phyloP scores from a whole-genome alignment of 176 grass and related monocot species.

The Raddia distichophylla region DNA sequence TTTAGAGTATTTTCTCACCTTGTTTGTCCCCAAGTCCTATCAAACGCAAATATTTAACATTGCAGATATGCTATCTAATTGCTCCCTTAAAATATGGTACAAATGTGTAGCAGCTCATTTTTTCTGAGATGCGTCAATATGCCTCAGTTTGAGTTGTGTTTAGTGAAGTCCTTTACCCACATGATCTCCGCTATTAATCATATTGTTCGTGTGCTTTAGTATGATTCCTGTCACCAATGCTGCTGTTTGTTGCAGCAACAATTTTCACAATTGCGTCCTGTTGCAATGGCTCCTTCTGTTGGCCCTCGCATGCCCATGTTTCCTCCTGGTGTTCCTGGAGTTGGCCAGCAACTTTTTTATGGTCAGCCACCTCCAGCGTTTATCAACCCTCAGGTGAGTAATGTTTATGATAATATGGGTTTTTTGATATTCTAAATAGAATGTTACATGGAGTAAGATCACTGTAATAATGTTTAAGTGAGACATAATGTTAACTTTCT shows the following conservation, averaged over 20 bases:
- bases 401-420: background rate
- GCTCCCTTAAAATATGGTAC: background rate
- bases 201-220: background rate
- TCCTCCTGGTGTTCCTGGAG: slow-evolving; percentile 72
- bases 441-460: background rate
- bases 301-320: slow-evolving; percentile 86
- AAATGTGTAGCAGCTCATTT: background rate
- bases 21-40: background rate
- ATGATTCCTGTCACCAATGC: background rate
- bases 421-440: background rate
- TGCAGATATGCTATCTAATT: background rate
- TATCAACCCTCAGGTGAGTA: slow-evolving; percentile 76
- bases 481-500: background rate
- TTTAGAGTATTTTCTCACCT: background rate
- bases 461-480: background rate
- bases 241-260: slow-evolving; percentile 58
- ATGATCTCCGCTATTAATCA: background rate
- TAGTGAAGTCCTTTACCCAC: background rate
- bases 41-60: background rate
- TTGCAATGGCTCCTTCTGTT: slow-evolving; percentile 66
- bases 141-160: background rate
- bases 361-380: slow-evolving; percentile 81
- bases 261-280: slow-evolving; percentile 79
- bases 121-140: background rate
- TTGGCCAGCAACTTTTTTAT: slow-evolving; percentile 91